These are phyloP conservation scores for Wickerhamiella spandovensis DNA, from an alignment of 805 yeast species.

Conservation along the genomic window DNA sequence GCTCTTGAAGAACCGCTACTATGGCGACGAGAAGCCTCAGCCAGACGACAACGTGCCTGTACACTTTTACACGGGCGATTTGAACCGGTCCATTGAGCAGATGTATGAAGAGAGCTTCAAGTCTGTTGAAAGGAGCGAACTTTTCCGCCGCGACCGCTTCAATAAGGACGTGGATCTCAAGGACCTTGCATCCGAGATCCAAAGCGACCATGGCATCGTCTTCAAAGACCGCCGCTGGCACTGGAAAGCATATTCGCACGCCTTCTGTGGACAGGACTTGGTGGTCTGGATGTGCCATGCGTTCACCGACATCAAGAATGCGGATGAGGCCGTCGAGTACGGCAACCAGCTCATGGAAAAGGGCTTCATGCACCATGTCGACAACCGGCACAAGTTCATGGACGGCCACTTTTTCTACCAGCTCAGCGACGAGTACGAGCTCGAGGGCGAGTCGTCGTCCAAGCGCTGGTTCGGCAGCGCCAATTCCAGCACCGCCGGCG, in stretches of 20 bases:
- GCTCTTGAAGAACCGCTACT: conserved; percentile 11
- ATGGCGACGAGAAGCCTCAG: conserved; percentile 3
- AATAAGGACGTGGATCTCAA: conserved; percentile 30
- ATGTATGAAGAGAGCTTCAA: conserved; percentile 29
- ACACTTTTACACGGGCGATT: conserved; percentile 74
- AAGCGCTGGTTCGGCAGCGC: neutral
- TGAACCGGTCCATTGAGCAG: conserved; percentile 50
- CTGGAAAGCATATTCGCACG: conserved; percentile 58
- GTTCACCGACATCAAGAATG: conserved; percentile 62
- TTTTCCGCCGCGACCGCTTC: conserved; percentile 14
- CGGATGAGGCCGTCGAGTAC: conserved; percentile 71
- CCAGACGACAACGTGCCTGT: conserved; percentile 9
- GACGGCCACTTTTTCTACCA: conserved; percentile 91
- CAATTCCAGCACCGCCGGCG: neutral
- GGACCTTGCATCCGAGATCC: conserved; percentile 52
- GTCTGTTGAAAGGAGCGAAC: neutral
- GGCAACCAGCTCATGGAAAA: conserved; percentile 68
- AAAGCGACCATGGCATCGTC: conserved; percentile 45
- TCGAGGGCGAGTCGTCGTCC: neutral
- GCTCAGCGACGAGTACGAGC: conserved; percentile 42
- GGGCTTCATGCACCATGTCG: conserved; percentile 70
- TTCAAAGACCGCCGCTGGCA: conserved; percentile 86
- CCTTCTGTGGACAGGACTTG: conserved; percentile 75
- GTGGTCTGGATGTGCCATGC: conserved; percentile 75
- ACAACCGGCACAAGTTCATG: conserved; percentile 64